Evolutionary conservation across 2,329 filamentous ascomycete genomes (phyloP).

Genomic region (Myotisia sp.): DNA sequence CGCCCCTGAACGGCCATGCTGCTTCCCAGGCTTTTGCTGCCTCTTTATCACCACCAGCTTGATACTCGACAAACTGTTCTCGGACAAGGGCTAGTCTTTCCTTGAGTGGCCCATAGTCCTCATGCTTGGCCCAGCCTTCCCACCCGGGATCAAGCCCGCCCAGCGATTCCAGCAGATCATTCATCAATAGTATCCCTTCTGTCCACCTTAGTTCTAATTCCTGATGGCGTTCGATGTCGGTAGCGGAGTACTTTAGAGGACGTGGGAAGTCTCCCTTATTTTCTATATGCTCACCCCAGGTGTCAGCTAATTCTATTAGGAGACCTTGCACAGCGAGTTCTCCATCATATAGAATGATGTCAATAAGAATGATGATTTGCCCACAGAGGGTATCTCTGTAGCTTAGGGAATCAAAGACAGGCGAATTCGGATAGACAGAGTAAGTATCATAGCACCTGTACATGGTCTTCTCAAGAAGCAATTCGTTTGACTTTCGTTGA

Average conservation of each 20-base stretch:
- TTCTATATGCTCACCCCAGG: slow-evolving; percentile 11
- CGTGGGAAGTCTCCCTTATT: slow-evolving; percentile 1
- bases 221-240: slow-evolving; percentile 1
- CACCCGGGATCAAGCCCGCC: slow-evolving; percentile 4
- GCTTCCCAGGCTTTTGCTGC: slow-evolving; percentile 1
- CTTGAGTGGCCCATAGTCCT: slow-evolving; percentile 5
- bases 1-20: slow-evolving; percentile 4
- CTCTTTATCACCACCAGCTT: slow-evolving; percentile 6
- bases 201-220: slow-evolving; percentile 6
- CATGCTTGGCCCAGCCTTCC: slow-evolving; percentile 4
- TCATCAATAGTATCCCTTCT: slow-evolving; percentile 7
- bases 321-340: slow-evolving; percentile 10
- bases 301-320: slow-evolving; percentile 18
- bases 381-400: slow-evolving; percentile 3
- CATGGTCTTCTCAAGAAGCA: slow-evolving; percentile 3
- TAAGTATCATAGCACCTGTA: slow-evolving; percentile 7
- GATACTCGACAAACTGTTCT: slow-evolving; percentile 6
- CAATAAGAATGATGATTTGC: slow-evolving; percentile 5
- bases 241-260: slow-evolving; percentile 2
- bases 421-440: slow-evolving; percentile 1
- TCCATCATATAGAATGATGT: slow-evolving; percentile 4
- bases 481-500: background rate
- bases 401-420: slow-evolving; percentile 5
- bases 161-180: slow-evolving; percentile 4
- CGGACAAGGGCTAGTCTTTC: slow-evolving; percentile 5